These are phyloP conservation scores for Cytidiella melzeri DNA, from an alignment of 768 basidiomycete genomes.

Conservation along the genomic window DNA sequence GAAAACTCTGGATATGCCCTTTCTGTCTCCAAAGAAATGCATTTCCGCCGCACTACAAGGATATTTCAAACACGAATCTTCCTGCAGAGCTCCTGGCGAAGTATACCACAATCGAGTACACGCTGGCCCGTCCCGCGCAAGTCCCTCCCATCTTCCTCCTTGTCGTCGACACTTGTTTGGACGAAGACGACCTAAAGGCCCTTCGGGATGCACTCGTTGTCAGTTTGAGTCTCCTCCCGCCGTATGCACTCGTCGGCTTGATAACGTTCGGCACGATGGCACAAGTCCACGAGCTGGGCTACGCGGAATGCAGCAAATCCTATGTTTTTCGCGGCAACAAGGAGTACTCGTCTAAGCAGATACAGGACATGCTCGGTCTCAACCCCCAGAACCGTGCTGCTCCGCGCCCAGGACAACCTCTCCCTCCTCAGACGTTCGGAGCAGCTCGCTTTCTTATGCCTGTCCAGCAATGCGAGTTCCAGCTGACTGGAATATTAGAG, in stretches of 20 bases:
- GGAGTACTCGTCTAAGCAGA: slow-evolving; percentile 93
- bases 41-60: slow-evolving; percentile 98
- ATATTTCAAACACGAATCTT: slow-evolving; percentile 94
- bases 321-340: slow-evolving; percentile 99
- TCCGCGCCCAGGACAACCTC: slow-evolving; percentile 79
- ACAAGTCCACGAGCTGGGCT: slow-evolving; percentile 98
- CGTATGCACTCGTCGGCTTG: slow-evolving; percentile 90
- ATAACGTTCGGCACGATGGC: slow-evolving; percentile 98
- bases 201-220: slow-evolving; percentile 92
- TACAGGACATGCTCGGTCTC: slow-evolving; percentile 96
- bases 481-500: slow-evolving; percentile 90
- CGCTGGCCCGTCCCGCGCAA: slow-evolving; percentile 84
- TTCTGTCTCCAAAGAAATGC: slow-evolving; percentile 96
- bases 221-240: slow-evolving; percentile 87
- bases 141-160: slow-evolving; percentile 96
- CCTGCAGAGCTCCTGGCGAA: slow-evolving; percentile 95
- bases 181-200: slow-evolving; percentile 93
- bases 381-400: slow-evolving; percentile 74
- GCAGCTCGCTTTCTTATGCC: slow-evolving; percentile 91
- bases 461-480: slow-evolving; percentile 90
- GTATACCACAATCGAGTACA: slow-evolving; percentile 99
- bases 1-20: slow-evolving; percentile 99
- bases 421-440: slow-evolving; percentile 75
- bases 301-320: slow-evolving; percentile 92
- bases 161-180: slow-evolving; percentile 95